phyloP scores from a whole-genome alignment of 1,139 yeast genomes.

The Entelexis paramagnoliae region DNA sequence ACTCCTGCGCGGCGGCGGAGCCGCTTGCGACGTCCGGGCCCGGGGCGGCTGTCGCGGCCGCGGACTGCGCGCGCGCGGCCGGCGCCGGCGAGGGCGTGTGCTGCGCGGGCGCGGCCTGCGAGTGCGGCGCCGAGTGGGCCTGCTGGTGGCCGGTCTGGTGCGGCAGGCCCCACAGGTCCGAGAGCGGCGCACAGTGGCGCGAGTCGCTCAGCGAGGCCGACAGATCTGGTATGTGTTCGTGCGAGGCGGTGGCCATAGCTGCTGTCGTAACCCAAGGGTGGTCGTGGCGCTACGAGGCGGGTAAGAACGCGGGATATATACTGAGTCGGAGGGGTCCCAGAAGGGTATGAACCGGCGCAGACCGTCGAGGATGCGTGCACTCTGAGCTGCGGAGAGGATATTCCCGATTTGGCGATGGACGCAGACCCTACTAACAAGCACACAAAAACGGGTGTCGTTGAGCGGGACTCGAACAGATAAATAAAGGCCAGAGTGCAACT shows the following conservation, averaged over 20 bases:
- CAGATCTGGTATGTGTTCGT: slow-evolving; percentile 24
- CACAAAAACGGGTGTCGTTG: background rate
- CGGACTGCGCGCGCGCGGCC: background rate
- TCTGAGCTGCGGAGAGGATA: background rate
- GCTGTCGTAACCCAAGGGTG: background rate
- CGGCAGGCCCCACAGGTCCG: slow-evolving; percentile 29
- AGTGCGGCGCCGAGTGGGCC: background rate
- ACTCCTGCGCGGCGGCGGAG: slow-evolving; percentile 5
- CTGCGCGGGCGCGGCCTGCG: background rate
- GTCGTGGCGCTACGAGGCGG: slow-evolving; percentile 1
- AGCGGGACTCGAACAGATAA: background rate
- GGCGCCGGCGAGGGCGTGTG: slow-evolving; percentile 29
- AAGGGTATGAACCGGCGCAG: background rate
- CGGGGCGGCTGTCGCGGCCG: background rate
- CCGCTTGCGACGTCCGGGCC: background rate
- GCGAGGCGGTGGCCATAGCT: slow-evolving; percentile 25
- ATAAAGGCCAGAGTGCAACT: background rate
- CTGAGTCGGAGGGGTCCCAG: background rate
- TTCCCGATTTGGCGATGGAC: slow-evolving; percentile 6
- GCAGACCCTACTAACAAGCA: background rate
- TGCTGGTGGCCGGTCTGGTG: slow-evolving; percentile 3
- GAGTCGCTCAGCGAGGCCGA: slow-evolving; percentile 24
- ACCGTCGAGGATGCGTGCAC: background rate
- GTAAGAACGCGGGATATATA: background rate
- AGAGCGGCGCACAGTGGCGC: slow-evolving; percentile 23